These are phyloP conservation scores for Crithidia mellificae DNA, from an alignment of 208 protist genomes.

Conservation along the genomic window DNA sequence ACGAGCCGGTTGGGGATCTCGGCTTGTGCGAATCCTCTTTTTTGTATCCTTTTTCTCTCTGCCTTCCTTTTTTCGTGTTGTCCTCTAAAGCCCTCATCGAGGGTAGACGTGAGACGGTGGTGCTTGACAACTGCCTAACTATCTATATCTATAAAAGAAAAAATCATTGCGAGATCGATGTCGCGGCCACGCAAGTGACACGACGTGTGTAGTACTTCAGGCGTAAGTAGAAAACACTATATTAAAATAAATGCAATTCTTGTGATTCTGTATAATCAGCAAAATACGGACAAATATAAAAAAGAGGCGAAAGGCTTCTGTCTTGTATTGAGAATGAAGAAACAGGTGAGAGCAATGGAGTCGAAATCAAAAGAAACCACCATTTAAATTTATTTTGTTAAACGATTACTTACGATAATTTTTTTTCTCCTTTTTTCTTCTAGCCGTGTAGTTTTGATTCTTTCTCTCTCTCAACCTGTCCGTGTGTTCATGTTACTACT, in stretches of 20 bases:
- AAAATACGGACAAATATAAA: background rate
- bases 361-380: background rate
- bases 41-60: slow-evolving; percentile 10
- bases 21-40: slow-evolving; percentile 11
- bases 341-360: background rate
- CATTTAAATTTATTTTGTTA: too few species aligned
- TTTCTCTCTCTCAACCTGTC: background rate
- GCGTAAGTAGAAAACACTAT: background rate
- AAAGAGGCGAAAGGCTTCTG: background rate
- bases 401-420: too few species aligned
- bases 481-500: too few species aligned
- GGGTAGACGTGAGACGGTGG: background rate
- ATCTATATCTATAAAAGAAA: too few species aligned
- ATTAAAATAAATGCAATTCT: background rate
- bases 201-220: background rate
- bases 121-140: too few species aligned
- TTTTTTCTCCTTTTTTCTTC: background rate
- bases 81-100: background rate
- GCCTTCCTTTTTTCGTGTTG: background rate
- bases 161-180: background rate
- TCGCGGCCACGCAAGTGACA: background rate
- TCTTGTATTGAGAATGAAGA: background rate
- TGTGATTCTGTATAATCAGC: background rate
- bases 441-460: background rate
- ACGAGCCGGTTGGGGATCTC: background rate